Evolutionary conservation across 176 grass and related monocot species (phyloP), one percentile per base, ranked within the genome.

Genomic region (Oryza meyeriana): DNA sequence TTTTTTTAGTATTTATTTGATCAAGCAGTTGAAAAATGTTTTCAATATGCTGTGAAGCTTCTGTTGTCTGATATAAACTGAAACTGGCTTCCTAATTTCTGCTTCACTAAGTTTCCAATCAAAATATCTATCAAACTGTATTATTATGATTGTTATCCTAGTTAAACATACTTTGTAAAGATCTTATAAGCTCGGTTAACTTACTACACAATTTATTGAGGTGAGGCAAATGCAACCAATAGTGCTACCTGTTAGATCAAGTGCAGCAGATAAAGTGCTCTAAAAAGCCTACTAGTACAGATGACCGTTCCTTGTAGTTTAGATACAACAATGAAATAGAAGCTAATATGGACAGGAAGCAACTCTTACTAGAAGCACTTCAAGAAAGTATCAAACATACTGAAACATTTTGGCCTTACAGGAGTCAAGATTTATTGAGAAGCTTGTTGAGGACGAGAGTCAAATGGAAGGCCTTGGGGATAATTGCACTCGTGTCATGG

Each of bases 381-480:
- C 38, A 36, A 72, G 10, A 83, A 61, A 55, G 32, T 8, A 66
- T 8, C 13, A 64, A 14, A 8, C 72, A 28, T 67, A 87, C 59
- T 85, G 84, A 91, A 33, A 80, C 78, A 64, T 16, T n/a, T 20
- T 89, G 41, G 30, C 64, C 65, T 77, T 93, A 66, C 88, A 98
- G 95, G 95, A 93, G 58, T 91, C 86, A 8, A 88, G 83, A 74
- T 98, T 98, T 79, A 87, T 95, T 12, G 90, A 98, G 87, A 88
- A 87, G 83, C 84, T 98, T 26, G 90, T 98, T 64, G 92, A 95
- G 85, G 92, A 98, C 4, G 92, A 98, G 89, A 87, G 66, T 86
- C 95, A 98, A 47, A 98, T 98, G 92, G 88, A 98, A 93, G 95
- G 92, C 82, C 80, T 95, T 30, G 92, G 86, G 28, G 89, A 90